phyloP scores from a whole-genome alignment of 1,284 basidiomycete species.

The Sanghuangporus baumii region DNA sequence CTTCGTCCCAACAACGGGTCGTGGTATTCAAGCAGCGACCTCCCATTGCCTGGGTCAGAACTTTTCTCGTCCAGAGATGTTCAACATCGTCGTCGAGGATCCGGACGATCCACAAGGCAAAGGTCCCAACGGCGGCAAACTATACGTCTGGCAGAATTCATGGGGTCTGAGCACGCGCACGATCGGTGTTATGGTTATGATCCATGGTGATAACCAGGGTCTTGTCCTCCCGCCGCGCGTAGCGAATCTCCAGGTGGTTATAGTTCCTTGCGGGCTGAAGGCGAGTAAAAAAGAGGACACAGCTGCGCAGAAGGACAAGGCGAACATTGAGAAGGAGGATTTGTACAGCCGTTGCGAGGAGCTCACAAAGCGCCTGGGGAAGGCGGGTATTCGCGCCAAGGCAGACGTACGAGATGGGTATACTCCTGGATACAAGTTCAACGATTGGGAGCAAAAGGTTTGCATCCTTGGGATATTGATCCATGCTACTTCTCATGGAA shows the following conservation, averaged over 20 bases:
- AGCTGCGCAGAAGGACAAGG: neutral
- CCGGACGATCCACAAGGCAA: constrained; percentile 68
- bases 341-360: constrained; percentile 80
- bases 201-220: constrained; percentile 97
- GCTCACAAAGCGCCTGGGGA: constrained; percentile 66
- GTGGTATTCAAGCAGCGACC: constrained; percentile 97
- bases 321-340: constrained; percentile 38
- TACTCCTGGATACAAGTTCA: constrained; percentile 98
- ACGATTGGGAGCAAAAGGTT: constrained; percentile 98
- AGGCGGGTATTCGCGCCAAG: constrained; percentile 77
- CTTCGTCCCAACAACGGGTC: constrained; percentile 95
- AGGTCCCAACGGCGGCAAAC: constrained; percentile 44
- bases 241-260: constrained; percentile 85
- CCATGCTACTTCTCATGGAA: constrained; percentile 1
- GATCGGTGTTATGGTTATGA: constrained; percentile 99
- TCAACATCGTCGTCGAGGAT: constrained; percentile 96
- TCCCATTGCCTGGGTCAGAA: constrained; percentile 98
- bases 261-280: constrained; percentile 93
- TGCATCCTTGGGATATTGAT: constrained; percentile 12
- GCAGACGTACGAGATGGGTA: constrained; percentile 93
- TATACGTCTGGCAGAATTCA: constrained; percentile 95
- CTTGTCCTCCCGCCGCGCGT: constrained; percentile 94
- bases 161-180: constrained; percentile 97
- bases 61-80: constrained; percentile 95
- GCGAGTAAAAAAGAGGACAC: constrained; percentile 36